Base-by-base conservation (phyloP, 2,329 filamentous ascomycete species). In the Fusarium torreyae region DNA sequence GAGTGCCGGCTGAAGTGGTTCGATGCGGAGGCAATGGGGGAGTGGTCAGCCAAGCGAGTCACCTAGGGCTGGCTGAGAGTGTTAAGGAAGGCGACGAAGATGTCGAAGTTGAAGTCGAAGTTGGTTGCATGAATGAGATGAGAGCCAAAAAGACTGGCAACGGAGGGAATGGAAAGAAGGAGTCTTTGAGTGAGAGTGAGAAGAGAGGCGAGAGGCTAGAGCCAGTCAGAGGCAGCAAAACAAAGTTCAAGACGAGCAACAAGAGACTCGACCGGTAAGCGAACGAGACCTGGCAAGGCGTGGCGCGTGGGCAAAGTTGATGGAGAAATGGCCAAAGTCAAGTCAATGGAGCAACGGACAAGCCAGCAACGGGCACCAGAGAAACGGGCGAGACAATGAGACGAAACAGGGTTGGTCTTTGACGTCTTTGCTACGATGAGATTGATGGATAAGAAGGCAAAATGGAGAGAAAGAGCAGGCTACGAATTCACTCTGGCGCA, bases 201-300 rank as follows among this genome's bases (percentile, higher is more conserved):
- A 68, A 65, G 64, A 68, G 63, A 68, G 66, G 67, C 62, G 66
- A 66, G 53, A 57, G 67, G 63, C 38, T 49, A 42, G 57, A 63
- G 57, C 66, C 66, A 69, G 62, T 69, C 66, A 70, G 67, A 66
- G 42, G 44, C 57, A 71, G 69, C 57, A 60, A 73, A 71, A 70
- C 69, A 73, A 69, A 69, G 71, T 73, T 73, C 66, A 55, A 68
- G 68, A 56, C 63, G 63, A 70, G 60, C 63, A 70, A 66, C 59
- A 67, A 70, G 53, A 59, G 58, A 68, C 67, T 63, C 55, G 57
- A 65, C 66, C 56, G 71, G 58, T 50, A 69, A 69, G 56, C 70
- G 63, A 65, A 70, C 63, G 69, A 73, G 60, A 66, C 62, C 61
- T 64, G 54, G 20, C 49, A 69, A 69, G 61, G 70, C 68, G 68